phyloP scores from a whole-genome alignment of 2,329 filamentous ascomycete genomes.

The Pseudogymnoascus sp. region DNA sequence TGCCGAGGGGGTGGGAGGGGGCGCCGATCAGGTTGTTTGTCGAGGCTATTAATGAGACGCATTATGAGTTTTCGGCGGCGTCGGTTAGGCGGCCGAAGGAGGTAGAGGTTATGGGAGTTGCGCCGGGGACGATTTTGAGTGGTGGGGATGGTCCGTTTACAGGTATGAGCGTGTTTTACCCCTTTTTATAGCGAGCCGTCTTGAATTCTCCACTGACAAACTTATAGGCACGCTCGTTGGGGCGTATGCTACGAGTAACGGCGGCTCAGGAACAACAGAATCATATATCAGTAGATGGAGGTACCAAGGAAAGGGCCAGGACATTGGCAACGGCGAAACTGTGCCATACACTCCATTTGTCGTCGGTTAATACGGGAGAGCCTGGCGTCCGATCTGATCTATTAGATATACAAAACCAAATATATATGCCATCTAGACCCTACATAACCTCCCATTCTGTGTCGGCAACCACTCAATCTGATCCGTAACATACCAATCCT shows the following conservation, averaged over 20 bases:
- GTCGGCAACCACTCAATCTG: constrained; percentile 16
- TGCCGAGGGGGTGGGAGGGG: constrained; percentile 34
- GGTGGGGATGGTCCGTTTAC: constrained; percentile 13
- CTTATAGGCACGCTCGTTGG: constrained; percentile 41
- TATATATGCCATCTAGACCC: constrained; percentile 15
- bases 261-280: constrained; percentile 34
- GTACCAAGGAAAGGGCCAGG: constrained; percentile 12
- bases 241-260: constrained; percentile 46
- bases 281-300: constrained; percentile 35
- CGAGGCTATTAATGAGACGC: background rate
- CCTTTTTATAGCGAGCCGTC: background rate
- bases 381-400: background rate
- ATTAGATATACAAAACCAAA: background rate
- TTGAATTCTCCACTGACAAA: background rate
- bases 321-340: constrained; percentile 2
- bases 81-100: constrained; percentile 29
- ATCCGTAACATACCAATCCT: constrained; percentile 26
- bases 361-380: background rate
- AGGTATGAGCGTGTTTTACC: background rate
- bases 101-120: constrained; percentile 38
- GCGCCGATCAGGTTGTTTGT: background rate
- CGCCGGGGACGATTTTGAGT: constrained; percentile 34
- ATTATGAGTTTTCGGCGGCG: constrained; percentile 13
- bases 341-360: background rate
- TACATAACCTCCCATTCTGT: constrained; percentile 16